Conservation (phyloP, 2,329 filamentous ascomycete species). For the Ceratocystis variospora region DNA sequence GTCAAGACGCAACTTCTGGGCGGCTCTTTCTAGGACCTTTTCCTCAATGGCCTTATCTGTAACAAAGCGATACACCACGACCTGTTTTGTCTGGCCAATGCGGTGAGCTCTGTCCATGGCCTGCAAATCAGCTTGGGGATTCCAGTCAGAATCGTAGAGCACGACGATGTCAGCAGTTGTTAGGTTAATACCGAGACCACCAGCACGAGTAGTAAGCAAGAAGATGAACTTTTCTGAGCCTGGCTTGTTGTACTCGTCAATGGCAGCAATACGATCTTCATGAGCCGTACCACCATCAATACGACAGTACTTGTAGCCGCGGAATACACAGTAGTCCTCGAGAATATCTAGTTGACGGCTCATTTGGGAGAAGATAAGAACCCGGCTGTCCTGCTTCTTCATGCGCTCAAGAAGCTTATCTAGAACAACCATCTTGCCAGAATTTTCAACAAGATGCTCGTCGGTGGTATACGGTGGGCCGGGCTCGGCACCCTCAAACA, state of each 20-base stretch:
- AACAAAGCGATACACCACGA: slow-evolving; percentile 89
- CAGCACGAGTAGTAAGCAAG: slow-evolving; percentile 84
- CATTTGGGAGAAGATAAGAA: slow-evolving; percentile 99
- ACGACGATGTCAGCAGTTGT: slow-evolving; percentile 92
- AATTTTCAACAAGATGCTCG: slow-evolving; percentile 84
- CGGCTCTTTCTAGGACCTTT: slow-evolving; percentile 90
- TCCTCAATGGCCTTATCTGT: slow-evolving; percentile 98
- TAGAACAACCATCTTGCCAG: slow-evolving; percentile 93
- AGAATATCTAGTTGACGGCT: slow-evolving; percentile 91
- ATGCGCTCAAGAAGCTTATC: slow-evolving; percentile 81
- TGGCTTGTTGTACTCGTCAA: slow-evolving; percentile 96
- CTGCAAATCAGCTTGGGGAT: slow-evolving; percentile 93
- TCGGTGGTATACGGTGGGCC: slow-evolving; percentile 97
- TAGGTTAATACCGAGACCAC: slow-evolving; percentile 91
- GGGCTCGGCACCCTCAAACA: slow-evolving; percentile 94
- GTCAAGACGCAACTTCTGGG: slow-evolving; percentile 89
- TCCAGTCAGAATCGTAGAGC: slow-evolving; percentile 97
- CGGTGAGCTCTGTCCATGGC: slow-evolving; percentile 98
- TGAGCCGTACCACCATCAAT: slow-evolving; percentile 95
- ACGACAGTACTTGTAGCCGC: slow-evolving; percentile 87
- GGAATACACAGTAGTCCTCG: slow-evolving; percentile 95
- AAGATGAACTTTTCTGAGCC: slow-evolving; percentile 95
- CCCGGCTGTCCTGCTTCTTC: slow-evolving; percentile 73
- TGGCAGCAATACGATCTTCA: slow-evolving; percentile 92
- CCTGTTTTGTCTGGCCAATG: slow-evolving; percentile 97